A percentile compares a stretch with the other conserved stretches of the same genome.
Conservation (phyloP, 1,284 basidiomycete genomes). For the Stereum hirsutum region DNA sequence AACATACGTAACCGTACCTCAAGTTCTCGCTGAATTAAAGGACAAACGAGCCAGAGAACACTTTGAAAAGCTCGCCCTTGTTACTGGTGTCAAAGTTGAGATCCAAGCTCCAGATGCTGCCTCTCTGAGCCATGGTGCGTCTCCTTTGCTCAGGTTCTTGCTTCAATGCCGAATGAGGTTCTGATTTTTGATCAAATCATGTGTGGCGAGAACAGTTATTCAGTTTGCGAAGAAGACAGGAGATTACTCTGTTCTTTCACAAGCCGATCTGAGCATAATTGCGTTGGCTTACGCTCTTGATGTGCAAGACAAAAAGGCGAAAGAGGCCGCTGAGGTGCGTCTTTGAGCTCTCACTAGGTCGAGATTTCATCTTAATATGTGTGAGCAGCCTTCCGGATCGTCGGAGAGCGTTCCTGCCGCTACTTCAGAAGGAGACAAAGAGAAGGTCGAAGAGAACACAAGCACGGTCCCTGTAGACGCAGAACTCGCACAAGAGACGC, state of each 20-base stretch:
- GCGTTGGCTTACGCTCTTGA: conserved; percentile 83
- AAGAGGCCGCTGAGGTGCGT: no score
- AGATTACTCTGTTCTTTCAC: conserved; percentile 90
- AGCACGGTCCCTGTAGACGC: no score
- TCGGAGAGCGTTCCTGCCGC: no score
- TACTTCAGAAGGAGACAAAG: no score
- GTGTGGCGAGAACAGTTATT: conserved; percentile 64
- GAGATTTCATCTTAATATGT: no score
- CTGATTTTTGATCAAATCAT: conserved; percentile 3
- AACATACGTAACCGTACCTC: conserved; percentile 79
- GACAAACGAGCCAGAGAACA: conserved; percentile 82
- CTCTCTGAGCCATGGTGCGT: conserved; percentile 70
- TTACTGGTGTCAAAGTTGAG: conserved; percentile 68
- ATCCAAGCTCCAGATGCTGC: conserved; percentile 67
- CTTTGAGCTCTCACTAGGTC: no score
- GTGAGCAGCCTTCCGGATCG: not conserved
- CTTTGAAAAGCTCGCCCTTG: conserved; percentile 67
- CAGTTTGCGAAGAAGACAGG: conserved; percentile 94
- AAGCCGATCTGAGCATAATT: conserved; percentile 86
- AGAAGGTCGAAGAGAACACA: no score
- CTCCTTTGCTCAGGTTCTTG: not conserved
- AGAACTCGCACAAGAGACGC: no score
- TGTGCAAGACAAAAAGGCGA: conserved; percentile 32
- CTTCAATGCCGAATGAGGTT: not conserved
- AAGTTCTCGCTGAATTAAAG: conserved; percentile 83